Evolutionary conservation across 2,329 filamentous ascomycete species (phyloP).

Genomic region (Hirsutella minnesotensis): DNA sequence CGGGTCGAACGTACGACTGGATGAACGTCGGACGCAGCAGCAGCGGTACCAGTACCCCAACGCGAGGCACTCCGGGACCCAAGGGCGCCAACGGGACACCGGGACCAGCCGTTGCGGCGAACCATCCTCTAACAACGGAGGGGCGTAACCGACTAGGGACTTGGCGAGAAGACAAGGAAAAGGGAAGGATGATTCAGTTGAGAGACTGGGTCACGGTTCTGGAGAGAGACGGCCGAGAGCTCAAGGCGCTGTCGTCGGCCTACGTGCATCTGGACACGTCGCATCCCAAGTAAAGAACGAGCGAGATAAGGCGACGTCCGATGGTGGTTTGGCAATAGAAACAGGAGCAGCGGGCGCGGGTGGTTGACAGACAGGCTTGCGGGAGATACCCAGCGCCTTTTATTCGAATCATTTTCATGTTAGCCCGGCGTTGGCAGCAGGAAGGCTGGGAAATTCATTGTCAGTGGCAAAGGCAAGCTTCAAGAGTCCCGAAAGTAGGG

Average conservation of each 20-base stretch:
- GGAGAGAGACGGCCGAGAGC: slow-evolving; percentile 64
- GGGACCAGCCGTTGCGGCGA: slow-evolving; percentile 17
- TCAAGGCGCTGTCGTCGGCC: slow-evolving; percentile 47
- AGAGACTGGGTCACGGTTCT: slow-evolving; percentile 72
- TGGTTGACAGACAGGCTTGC: slow-evolving; percentile 4
- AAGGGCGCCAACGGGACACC: slow-evolving; percentile 20
- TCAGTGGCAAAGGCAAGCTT: background rate
- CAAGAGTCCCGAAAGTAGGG: background rate
- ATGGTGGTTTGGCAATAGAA: background rate
- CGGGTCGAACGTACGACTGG: slow-evolving; percentile 61
- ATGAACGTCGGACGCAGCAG: slow-evolving; percentile 45
- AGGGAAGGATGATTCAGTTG: slow-evolving; percentile 69
- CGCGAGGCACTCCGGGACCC: slow-evolving; percentile 20
- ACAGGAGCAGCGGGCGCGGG: background rate
- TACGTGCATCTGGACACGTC: slow-evolving; percentile 41
- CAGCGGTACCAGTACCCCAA: slow-evolving; percentile 42
- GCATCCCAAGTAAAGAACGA: slow-evolving; percentile 23
- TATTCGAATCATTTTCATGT: slow-evolving; percentile 9
- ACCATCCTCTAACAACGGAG: slow-evolving; percentile 38
- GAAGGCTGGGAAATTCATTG: background rate
- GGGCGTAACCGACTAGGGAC: slow-evolving; percentile 55
- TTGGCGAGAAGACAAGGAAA: slow-evolving; percentile 67
- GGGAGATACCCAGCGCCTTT: slow-evolving; percentile 20
- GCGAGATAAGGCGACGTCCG: background rate
- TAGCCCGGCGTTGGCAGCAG: slow-evolving; percentile 8